Base-by-base conservation (phyloP, 1,284 basidiomycete genomes). In the Ganoderma resinaceum region DNA sequence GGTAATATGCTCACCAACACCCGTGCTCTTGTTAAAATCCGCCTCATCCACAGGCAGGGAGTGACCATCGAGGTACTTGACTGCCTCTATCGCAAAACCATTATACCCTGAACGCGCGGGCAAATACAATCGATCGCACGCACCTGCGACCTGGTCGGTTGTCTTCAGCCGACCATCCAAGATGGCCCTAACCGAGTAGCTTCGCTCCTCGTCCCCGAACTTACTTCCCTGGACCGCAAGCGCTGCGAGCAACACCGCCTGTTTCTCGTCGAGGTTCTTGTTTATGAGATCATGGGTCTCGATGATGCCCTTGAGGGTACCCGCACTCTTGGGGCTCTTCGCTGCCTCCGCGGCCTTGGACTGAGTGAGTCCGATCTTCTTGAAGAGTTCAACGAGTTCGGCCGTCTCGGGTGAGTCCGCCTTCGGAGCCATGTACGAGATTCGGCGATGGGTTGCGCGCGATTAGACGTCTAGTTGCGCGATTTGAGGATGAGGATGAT, bases 111-210 rank as follows among this genome's bases (percentile, higher is more conserved):
- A 59, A 23, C n/a, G 11, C 14, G 23, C 58, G 23, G 14, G 5
- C 6, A 8, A 26, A 14, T 3, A n/a, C 40, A 35, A 53, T 4
- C 4, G 20, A 40, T 40, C 37, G 35, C 43, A 64, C 71, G 43
- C 75, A 95, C 95, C 96, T 66, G 89, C 86, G 43, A 98, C 89
- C 83, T 98, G 97, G 78, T 99, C 97, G 7, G 90, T 87, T 49
- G 88, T 89, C 82, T 92, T 94, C 69, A 99, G 80, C 73, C 89
- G 88, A 29, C 88, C 91, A 68, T 90, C 87, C 31, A 91, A 78
- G 73, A 98, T 91, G 69, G 87, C 89, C 38, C 84, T 80, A 49
- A 96, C 85, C 23, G 93, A 81, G 78, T 92, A 96, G 65, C 82
- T 85, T 74, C 89, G 86, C 78, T 90, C 88, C n/a, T 81, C 82